Base-by-base conservation (phyloP, 2,329 filamentous ascomycete genomes). In the Diaporthe aspalathi region DNA sequence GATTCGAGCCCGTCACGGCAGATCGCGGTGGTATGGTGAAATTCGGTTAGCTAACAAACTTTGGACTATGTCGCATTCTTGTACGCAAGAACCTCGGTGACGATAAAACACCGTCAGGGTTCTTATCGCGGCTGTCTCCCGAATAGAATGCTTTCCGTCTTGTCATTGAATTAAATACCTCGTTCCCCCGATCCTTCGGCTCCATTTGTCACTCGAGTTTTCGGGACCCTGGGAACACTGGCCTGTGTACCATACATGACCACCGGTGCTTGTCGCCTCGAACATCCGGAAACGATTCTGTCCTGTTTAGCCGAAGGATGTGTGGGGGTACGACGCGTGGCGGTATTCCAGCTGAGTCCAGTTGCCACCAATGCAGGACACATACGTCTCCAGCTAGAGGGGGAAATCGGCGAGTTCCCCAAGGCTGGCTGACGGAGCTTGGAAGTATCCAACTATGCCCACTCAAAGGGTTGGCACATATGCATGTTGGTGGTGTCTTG, bases 1-100 rank as follows among this genome's bases (percentile, higher is more conserved):
- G 60, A 63, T 49, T 63, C 27, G 17, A 49, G 43, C 60, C 35
- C 35, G 60, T 63, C 60, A 63, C 60, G 60, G 60, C 60, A 63
- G 60, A 63, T 63, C 14, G 27, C 60, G 27, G 8, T 17, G 60
- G 17, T 35, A 63, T 63, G 60, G 60, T 63, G 60, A 63, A 49
- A 63, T 63, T 17, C 43, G 43, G 43, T 63, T 63, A 63, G 60
- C 60, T 63, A 49, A 63, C 17, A 35, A 1, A 6, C 35, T 27
- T 9, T 12, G 27, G 24, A 24, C 27, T 22, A 35, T 17, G 60
- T 63, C 27, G 43, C 60, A 63, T 63, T 49, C 7, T 35, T 32
- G 27, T 32, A 63, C 35, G 54, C 40, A 63, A 22, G 27, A 16
- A n/a, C 6, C 57, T 47, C 40, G 38, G 38, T 22, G 38, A 63